A percentile compares a stretch with the other conserved stretches of the same genome.
Conservation (phyloP, 2,329 filamentous ascomycete genomes). For the Pseudogymnoascus sp. region DNA sequence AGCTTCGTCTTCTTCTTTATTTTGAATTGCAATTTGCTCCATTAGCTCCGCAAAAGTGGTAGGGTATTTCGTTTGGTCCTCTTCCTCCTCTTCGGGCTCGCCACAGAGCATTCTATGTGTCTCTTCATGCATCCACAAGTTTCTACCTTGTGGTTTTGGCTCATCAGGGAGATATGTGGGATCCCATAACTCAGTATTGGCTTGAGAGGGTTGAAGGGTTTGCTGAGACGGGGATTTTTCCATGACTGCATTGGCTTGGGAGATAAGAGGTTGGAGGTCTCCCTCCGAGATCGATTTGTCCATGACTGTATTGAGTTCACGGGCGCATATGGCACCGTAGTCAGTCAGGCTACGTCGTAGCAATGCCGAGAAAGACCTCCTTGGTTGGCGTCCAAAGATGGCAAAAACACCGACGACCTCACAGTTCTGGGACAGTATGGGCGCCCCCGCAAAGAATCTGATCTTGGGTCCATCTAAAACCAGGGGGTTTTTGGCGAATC, state of each 20-base stretch:
- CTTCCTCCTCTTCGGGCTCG: not conserved
- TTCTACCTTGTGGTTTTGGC: not conserved
- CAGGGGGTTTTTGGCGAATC: conserved; percentile 29
- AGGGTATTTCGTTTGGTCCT: not conserved
- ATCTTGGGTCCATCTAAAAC: conserved; percentile 24
- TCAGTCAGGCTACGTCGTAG: conserved; percentile 26
- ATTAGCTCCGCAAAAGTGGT: not conserved
- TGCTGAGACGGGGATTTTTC: not conserved
- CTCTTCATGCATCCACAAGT: not conserved
- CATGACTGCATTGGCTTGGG: not conserved
- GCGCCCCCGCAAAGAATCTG: conserved; percentile 33
- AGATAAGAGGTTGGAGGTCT: too few species aligned
- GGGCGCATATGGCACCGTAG: conserved; percentile 14
- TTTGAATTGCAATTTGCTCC: not conserved
- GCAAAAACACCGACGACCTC: conserved; percentile 28
- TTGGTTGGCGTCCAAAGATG: conserved; percentile 25
- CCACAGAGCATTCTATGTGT: not conserved
- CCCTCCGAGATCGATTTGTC: not conserved
- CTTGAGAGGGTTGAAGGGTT: not conserved
- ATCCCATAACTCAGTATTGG: not conserved
- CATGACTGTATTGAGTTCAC: not conserved
- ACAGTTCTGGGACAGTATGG: conserved; percentile 27
- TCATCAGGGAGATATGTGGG: not conserved
- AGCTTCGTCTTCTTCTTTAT: not conserved
- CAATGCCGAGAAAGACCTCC: conserved; percentile 21